Percentiles rank a stretch among this genome's conserved stretches.
Evolutionary conservation across 2,329 filamentous ascomycete species (phyloP).

Genomic region (Blastomyces gilchristii): DNA sequence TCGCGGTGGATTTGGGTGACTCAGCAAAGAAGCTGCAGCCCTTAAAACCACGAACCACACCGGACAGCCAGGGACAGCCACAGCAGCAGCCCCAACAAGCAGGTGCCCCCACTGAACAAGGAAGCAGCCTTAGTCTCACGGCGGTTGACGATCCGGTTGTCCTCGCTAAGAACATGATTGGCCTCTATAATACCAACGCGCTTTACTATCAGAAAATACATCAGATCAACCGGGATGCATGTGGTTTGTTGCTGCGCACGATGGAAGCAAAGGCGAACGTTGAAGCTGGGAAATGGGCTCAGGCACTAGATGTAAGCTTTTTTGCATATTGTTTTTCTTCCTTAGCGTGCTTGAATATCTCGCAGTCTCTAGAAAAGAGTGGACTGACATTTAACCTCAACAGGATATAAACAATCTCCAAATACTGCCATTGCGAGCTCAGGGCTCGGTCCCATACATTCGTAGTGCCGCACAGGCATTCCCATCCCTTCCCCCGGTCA

Average conservation of each 20-base stretch:
- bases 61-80: slow-evolving; percentile 18
- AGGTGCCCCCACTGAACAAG: slow-evolving; percentile 38
- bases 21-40: slow-evolving; percentile 68
- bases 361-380: slow-evolving; percentile 8
- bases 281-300: slow-evolving; percentile 48
- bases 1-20: slow-evolving; percentile 66
- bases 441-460: slow-evolving; percentile 66
- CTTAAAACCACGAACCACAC: slow-evolving; percentile 56
- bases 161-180: slow-evolving; percentile 52
- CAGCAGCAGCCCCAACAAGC: slow-evolving; percentile 31
- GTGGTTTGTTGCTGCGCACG: slow-evolving; percentile 50
- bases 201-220: slow-evolving; percentile 53
- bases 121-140: slow-evolving; percentile 50
- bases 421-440: slow-evolving; percentile 68
- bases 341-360: neutral
- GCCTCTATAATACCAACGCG: slow-evolving; percentile 51
- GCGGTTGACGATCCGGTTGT: slow-evolving; percentile 57
- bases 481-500: slow-evolving; percentile 62
- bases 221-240: slow-evolving; percentile 47
- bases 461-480: slow-evolving; percentile 74
- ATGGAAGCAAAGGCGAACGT: slow-evolving; percentile 51
- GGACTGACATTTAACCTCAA: slow-evolving; percentile 18
- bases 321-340: slow-evolving; percentile 10
- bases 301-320: slow-evolving; percentile 53
- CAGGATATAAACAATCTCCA: slow-evolving; percentile 63